Evolutionary conservation across 2,329 filamentous ascomycete genomes (phyloP), one percentile per base, ranked within the genome.

Genomic region (Myrmaecium sp.): DNA sequence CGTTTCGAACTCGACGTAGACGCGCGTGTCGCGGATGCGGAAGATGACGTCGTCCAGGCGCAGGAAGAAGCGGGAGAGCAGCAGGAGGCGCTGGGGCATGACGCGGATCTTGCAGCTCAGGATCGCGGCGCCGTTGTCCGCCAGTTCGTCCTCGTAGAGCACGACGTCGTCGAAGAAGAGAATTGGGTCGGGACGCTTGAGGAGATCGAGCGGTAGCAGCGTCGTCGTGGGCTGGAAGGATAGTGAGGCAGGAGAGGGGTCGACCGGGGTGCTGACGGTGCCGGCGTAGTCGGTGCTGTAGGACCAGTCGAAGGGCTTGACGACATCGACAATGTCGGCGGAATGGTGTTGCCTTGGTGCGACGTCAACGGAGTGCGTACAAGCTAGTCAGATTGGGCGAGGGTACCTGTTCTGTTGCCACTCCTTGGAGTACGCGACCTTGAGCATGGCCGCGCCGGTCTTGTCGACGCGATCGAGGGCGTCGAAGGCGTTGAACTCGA

Each of bases 241-340:
- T 10, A 30, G 30, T 14, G 24, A 11, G 8, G n/a, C 14, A n/a
- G 24, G 6, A 11, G 18, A 12, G 13, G 36, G 27, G n/a, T n/a
- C n/a, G n/a, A n/a, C n/a, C 3, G 22, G n/a, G 9, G 22, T 14
- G 10, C n/a, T n/a, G 6, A 75, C 54, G 3, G 76, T 81, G 26
- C 89, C 89, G 30, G 65, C 66, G 54, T 93, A 98, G 38, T 74
- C 66, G 18, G 86, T 93, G 37, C 74, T 89, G 56, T 95, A 98
- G 34, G 82, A 93, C 89, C 89, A 98, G 57, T 98, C 89, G 49
- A 91, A 98, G 3, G 86, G 84, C 57, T 84, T 84, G 29, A 98
- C 81, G 14, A 94, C 75, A 47, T 94, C 82, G 46, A 81, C 82
- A 49, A 98, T 93, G 30, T 77, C 80, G 41, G 77, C 69, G 36